Evolutionary conservation across 2,329 filamentous ascomycete genomes (phyloP), one percentile per base, ranked within the genome.

Genomic region (Lachnellula hyalina): DNA sequence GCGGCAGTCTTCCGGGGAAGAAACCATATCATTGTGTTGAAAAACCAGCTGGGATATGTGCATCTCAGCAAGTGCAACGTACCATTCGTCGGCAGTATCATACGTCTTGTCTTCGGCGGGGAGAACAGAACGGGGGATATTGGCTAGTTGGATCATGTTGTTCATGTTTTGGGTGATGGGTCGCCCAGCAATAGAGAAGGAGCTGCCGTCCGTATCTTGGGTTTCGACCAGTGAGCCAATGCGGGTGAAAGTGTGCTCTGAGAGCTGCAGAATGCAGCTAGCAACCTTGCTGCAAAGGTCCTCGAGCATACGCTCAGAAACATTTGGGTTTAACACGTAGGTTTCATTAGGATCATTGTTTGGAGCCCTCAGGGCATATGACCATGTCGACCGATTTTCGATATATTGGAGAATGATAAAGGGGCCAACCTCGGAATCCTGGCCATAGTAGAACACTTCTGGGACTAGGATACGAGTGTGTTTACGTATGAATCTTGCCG

Each of bases 341-440:
- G 44, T 17, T 66, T 51, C 6, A 71, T 54, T 1, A 71, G 65
- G 2, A 72, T 63, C 47, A 12, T 28, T 34, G 54, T 42, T 15
- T 58, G 55, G 48, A 0, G 49, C 68, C 71, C 69, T 68, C 70
- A 1, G 52, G 65, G 61, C 9, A 59, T 60, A 36, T 68, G 58
- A 17, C 65, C 71, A 19, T 34, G 45, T 23, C 67, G 63, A 11
- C 28, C 9, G 8, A 32, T 32, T 32, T 32, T 32, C 28, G 28
- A 32, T 3, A 32, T 32, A 11, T 32, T 32, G 28, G 3, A 32
- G 28, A 11, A 32, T 32, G 8, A 11, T 11, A 32, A 32, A 32
- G 28, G 9, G 28, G 28, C 28, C 28, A 1, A 32, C 28, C 28
- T 32, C 28, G 2, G 28, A 8, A 11, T 32, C 28, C 1, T 11